These are phyloP conservation scores for Nakazawaea ernobii DNA, from an alignment of 805 yeast species.

Conservation along the genomic window DNA sequence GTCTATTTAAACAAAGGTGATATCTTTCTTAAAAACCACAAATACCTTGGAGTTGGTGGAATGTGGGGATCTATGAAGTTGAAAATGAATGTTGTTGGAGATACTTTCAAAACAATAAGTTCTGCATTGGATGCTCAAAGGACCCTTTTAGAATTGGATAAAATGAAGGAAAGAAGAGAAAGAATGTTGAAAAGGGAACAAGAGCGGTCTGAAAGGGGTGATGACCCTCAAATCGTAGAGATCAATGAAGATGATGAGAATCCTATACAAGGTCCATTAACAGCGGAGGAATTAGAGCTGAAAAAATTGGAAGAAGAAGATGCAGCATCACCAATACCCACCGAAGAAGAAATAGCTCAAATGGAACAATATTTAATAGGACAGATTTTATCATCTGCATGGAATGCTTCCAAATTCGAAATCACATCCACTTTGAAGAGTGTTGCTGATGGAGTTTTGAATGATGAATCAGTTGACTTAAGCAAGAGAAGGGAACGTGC, in stretches of 20 bases:
- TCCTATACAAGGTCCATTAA: slow-evolving; percentile 6
- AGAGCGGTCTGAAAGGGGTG: slow-evolving; percentile 4
- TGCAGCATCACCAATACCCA: slow-evolving; percentile 30
- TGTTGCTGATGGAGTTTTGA: slow-evolving; percentile 72
- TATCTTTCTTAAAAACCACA: slow-evolving; percentile 67
- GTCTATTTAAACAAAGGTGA: slow-evolving; percentile 72
- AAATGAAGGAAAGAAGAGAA: slow-evolving; percentile 53
- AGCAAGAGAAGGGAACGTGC: slow-evolving; percentile 71
- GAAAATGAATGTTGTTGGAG: slow-evolving; percentile 76
- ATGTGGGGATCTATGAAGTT: slow-evolving; percentile 76
- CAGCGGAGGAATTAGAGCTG: slow-evolving; percentile 3
- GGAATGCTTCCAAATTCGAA: slow-evolving; percentile 92
- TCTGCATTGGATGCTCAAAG: slow-evolving; percentile 86
- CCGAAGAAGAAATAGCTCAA: slow-evolving; percentile 59
- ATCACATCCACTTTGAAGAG: slow-evolving; percentile 73
- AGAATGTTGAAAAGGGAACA: slow-evolving; percentile 18
- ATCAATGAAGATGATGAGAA: neutral
- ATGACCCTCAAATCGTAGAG: neutral
- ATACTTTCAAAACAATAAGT: slow-evolving; percentile 75
- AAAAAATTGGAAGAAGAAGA: slow-evolving; percentile 24
- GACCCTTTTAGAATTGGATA: slow-evolving; percentile 67
- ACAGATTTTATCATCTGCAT: slow-evolving; percentile 85
- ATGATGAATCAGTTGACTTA: slow-evolving; percentile 57
- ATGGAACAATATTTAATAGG: slow-evolving; percentile 81
- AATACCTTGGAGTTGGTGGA: slow-evolving; percentile 83